These are phyloP conservation scores for Phytophthora pinifolia DNA, from an alignment of 352 stramenopile species.

Conservation along the genomic window DNA sequence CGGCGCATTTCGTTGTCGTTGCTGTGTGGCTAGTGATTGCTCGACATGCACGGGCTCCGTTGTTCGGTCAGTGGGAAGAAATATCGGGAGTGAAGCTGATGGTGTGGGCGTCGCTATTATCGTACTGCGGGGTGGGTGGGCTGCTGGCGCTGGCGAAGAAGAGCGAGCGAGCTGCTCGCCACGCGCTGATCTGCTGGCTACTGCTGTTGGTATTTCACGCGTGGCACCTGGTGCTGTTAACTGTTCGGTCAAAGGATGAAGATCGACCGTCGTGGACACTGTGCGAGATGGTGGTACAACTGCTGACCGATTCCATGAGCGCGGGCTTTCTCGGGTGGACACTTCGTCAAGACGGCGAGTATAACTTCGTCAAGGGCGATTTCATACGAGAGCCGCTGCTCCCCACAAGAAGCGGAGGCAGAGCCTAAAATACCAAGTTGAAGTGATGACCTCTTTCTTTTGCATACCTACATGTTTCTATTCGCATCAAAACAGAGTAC, in stretches of 20 bases:
- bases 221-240: slow-evolving; percentile 4
- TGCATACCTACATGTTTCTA: too few species aligned
- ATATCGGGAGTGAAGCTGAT: slow-evolving; percentile 4
- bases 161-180: slow-evolving; percentile 4
- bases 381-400: slow-evolving; percentile 9
- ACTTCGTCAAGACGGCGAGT: background rate
- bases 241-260: background rate
- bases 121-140: slow-evolving; percentile 12
- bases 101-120: slow-evolving; percentile 14
- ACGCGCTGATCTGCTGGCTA: slow-evolving; percentile 10
- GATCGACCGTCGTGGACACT: slow-evolving; percentile 1
- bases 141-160: slow-evolving; percentile 1
- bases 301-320: slow-evolving; percentile 13
- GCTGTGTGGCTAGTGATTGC: slow-evolving; percentile 14
- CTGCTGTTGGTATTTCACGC: slow-evolving; percentile 10
- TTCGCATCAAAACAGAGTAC: background rate
- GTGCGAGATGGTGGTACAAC: slow-evolving; percentile 8
- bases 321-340: slow-evolving; percentile 9
- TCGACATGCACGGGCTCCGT: slow-evolving; percentile 3
- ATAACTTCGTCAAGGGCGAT: background rate
- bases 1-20: slow-evolving; percentile 17
- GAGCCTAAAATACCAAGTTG: background rate
- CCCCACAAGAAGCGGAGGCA: background rate
- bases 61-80: slow-evolving; percentile 20
- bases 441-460: background rate